Conservation (phyloP, 345 rosid species). For the Gossypium herbaceum region DNA sequence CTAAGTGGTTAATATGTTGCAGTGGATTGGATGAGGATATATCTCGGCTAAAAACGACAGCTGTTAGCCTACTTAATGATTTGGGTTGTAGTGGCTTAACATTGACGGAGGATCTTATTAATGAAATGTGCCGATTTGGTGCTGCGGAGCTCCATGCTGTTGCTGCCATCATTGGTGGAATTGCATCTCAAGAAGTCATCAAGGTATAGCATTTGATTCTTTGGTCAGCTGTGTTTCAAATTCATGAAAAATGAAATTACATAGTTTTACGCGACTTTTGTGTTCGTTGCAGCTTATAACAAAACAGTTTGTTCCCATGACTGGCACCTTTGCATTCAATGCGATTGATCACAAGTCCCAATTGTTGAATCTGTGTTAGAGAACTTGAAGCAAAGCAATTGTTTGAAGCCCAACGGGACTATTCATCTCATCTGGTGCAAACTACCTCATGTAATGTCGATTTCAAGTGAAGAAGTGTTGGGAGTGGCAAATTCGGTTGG, state of each 20-base stretch:
- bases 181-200: slow-evolving; percentile 91
- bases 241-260: background rate
- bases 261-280: background rate
- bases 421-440: background rate
- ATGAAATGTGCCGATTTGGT: slow-evolving; percentile 93
- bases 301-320: slow-evolving; percentile 85
- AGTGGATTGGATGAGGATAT: slow-evolving; percentile 91
- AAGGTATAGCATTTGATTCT: slow-evolving; percentile 45
- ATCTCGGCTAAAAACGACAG: slow-evolving; percentile 69
- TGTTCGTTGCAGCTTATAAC: slow-evolving; percentile 65
- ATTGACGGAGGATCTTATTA: slow-evolving; percentile 84
- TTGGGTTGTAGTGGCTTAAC: slow-evolving; percentile 80
- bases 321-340: slow-evolving; percentile 80
- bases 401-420: background rate
- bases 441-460: background rate
- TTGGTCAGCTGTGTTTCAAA: slow-evolving; percentile 10
- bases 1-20: slow-evolving; percentile 1
- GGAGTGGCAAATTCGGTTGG: background rate
- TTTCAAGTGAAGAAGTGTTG: background rate
- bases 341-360: slow-evolving; percentile 97
- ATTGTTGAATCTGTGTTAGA: slow-evolving; percentile 41
- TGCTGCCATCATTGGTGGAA: slow-evolving; percentile 88
- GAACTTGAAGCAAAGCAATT: background rate
- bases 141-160: slow-evolving; percentile 96
- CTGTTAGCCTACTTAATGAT: slow-evolving; percentile 62